These are phyloP conservation scores for Cicer judaicum DNA, from an alignment of 306 rosid species.

Conservation along the genomic window DNA sequence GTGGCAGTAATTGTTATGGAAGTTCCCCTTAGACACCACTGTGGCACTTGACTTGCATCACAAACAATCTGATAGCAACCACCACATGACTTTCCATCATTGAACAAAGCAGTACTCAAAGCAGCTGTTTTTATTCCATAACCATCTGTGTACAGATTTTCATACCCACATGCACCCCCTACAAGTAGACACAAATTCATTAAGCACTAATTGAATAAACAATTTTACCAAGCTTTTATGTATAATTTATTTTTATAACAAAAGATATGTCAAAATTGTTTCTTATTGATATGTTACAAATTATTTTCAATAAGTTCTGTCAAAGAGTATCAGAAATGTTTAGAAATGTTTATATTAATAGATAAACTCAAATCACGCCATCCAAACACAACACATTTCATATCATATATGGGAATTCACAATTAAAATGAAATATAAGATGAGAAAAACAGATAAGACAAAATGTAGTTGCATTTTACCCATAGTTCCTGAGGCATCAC, in stretches of 20 bases:
- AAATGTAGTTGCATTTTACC: constrained; percentile 47
- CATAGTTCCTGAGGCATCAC: constrained; percentile 72
- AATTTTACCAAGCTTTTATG: too few relatives aligned
- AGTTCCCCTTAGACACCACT: constrained; percentile 67
- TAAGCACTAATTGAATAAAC: too few relatives aligned
- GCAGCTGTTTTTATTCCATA: constrained; percentile 74
- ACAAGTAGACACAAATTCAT: constrained; percentile 8
- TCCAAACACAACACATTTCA: neutral
- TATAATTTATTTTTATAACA: too few relatives aligned
- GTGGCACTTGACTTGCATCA: constrained; percentile 50
- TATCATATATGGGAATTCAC: neutral
- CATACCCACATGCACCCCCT: constrained; percentile 89
- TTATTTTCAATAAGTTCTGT: too few relatives aligned
- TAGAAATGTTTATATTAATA: too few relatives aligned
- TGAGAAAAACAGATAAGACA: neutral
- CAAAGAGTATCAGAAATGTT: too few relatives aligned
- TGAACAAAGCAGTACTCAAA: constrained; percentile 62
- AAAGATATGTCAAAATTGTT: too few relatives aligned
- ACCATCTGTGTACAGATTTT: constrained; percentile 55
- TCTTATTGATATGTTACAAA: too few relatives aligned
- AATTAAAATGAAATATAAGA: neutral
- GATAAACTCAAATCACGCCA: too few relatives aligned
- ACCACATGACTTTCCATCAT: constrained; percentile 69
- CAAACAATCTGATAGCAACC: constrained; percentile 74
- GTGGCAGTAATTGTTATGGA: constrained; percentile 70